Evolutionary conservation across 2,329 filamentous ascomycete species (phyloP).

Genomic region (Penicillium sp.): DNA sequence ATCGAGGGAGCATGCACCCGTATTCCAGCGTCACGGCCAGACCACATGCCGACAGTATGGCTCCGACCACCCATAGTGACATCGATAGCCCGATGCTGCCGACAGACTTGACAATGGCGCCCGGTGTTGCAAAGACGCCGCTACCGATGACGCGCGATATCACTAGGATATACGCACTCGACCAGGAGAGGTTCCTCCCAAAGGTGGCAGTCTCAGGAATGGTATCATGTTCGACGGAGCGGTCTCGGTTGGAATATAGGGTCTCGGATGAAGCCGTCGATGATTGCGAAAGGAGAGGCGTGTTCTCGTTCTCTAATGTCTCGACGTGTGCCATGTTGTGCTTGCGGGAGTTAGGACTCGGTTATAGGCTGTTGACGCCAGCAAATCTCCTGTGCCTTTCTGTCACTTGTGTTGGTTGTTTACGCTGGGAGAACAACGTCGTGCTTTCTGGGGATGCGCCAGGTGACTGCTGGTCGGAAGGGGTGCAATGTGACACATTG

Average conservation of each 20-base stretch:
- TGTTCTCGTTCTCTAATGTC: slow-evolving; percentile 4
- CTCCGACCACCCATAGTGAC: slow-evolving; percentile 60
- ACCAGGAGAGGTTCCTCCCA: slow-evolving; percentile 60
- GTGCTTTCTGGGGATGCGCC: not conserved
- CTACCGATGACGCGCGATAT: slow-evolving; percentile 66
- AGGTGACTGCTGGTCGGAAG: not conserved
- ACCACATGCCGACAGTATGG: slow-evolving; percentile 58
- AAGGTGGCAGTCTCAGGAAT: slow-evolving; percentile 56
- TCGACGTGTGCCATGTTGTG: slow-evolving; percentile 3
- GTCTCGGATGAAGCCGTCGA: not conserved
- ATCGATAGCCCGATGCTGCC: slow-evolving; percentile 64
- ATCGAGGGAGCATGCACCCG: slow-evolving; percentile 66
- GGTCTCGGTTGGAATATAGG: slow-evolving; percentile 20
- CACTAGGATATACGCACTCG: slow-evolving; percentile 62
- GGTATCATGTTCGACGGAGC: slow-evolving; percentile 53
- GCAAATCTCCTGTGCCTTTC: not conserved
- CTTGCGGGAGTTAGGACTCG: not conserved
- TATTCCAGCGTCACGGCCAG: slow-evolving; percentile 63
- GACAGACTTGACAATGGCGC: slow-evolving; percentile 61
- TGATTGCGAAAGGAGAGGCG: slow-evolving; percentile 5
- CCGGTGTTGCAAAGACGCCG: slow-evolving; percentile 69
- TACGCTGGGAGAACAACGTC: not conserved
- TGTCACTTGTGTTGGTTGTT: not conserved
- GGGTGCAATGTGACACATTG: not conserved
- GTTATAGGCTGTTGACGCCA: not conserved